Base-by-base conservation (phyloP, 2,329 filamentous ascomycete genomes). In the Clonostachys chloroleuca region DNA sequence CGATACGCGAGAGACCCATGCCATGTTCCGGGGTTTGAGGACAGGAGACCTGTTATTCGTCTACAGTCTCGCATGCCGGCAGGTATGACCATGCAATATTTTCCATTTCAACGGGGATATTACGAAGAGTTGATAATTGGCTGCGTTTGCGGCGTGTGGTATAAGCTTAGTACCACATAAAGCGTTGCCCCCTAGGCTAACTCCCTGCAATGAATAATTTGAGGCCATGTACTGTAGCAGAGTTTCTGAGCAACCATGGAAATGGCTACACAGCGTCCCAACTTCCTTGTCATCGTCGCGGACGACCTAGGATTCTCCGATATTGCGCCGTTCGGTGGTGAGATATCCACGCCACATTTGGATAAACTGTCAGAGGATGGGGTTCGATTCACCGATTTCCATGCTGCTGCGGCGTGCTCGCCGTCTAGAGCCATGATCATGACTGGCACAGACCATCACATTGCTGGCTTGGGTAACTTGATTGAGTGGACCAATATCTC, bases 371-470 rank as follows among this genome's bases (percentile, higher is more conserved):
- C 74, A 1, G 56, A 67, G 39, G 59, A 69, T 37, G 72, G 78
- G 10, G 55, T 82, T 12, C 70, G 76, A 2, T 74, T 81, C 50
- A 81, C 77, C 0, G 74, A 80, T 48, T 82, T 80, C 56, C 78
- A 83, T 51, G 74, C 77, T 1, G 79, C 78, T 1, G 74, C 78
- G 16, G 77, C 78, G 48, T 83, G 78, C 58, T 80, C 77, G 46
- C 80, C 79, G 5, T 78, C 75, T 5, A 61, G 78, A 39, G 70
- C 75, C 40, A 82, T 83, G 80, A 70, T 83, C 49, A 74, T 82
- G 66, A 79, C 77, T 1, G 79, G 79, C 8, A 82, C 78, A 1
- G 77, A 81, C 50, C 72, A 80, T 52, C 77, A 77, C 49, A 75
- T 76, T 44, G 71, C 71, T 5, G 70, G 78, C 1, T 62, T 82